Percentiles rank a stretch among this genome's conserved stretches.
Conservation (phyloP, 1,284 basidiomycete genomes). For the Cutaneotrichosporon mucoides region DNA sequence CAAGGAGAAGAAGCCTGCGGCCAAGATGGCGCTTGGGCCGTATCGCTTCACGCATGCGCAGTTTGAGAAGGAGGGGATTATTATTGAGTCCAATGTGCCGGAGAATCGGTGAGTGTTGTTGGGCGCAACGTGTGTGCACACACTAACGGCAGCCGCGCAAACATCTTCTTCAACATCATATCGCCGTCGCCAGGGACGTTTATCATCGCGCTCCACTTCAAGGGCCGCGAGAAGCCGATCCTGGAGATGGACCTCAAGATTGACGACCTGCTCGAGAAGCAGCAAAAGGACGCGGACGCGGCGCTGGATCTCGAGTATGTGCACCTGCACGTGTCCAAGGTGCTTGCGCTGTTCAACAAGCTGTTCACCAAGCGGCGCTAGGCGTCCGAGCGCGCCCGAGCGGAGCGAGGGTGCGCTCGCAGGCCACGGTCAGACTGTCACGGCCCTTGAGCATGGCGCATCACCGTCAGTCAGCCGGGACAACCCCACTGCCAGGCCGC, state of each 20-base stretch:
- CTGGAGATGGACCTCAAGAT: constrained; percentile 99
- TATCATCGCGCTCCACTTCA: constrained; percentile 97
- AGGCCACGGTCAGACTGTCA: too few relatives aligned
- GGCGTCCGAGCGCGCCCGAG: too few relatives aligned
- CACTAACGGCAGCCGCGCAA: constrained; percentile 64
- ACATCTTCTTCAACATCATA: constrained; percentile 98
- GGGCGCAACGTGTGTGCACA: not conserved
- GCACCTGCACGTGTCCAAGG: constrained; percentile 92
- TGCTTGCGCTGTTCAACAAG: constrained; percentile 84
- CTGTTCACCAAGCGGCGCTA: constrained; percentile 49
- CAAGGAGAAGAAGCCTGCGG: constrained; percentile 83
- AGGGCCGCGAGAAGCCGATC: constrained; percentile 98
- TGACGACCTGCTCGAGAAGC: constrained; percentile 93
- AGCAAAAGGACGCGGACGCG: constrained; percentile 99
- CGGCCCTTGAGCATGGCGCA: too few relatives aligned
- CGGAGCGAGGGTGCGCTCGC: too few relatives aligned
- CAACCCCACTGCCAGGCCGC: too few relatives aligned
- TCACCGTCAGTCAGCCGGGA: too few relatives aligned
- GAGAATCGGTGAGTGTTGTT: constrained; percentile 72
- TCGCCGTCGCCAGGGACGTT: constrained; percentile 97
- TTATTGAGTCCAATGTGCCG: constrained; percentile 96
- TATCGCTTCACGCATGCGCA: constrained; percentile 97
- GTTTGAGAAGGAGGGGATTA: constrained; percentile 99
- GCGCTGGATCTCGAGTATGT: constrained; percentile 95
- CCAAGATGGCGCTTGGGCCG: constrained; percentile 82